Conservation (phyloP, 768 basidiomycete species). For the Pholiota molesta region DNA sequence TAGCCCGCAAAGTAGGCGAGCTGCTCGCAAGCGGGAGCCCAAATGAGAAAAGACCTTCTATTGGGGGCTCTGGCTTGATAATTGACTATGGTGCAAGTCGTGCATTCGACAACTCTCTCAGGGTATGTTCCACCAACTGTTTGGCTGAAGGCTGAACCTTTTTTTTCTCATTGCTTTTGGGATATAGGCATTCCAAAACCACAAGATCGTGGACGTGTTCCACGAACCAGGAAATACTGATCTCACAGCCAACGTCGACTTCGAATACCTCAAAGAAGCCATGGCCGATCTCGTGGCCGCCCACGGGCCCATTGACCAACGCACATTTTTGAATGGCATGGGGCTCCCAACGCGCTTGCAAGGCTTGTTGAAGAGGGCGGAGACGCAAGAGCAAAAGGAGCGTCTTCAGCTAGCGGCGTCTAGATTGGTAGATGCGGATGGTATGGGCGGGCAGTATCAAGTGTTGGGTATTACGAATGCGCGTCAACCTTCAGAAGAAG, state of each 20-base stretch:
- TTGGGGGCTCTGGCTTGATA: constrained; percentile 70
- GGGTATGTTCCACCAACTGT: constrained; percentile 56
- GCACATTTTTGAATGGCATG: constrained; percentile 76
- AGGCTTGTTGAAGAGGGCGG: constrained; percentile 55
- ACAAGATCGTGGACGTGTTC: constrained; percentile 85
- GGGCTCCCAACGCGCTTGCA: constrained; percentile 72
- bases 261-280: constrained; percentile 83
- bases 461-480: constrained; percentile 61
- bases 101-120: constrained; percentile 72
- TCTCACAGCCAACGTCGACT: constrained; percentile 97
- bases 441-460: constrained; percentile 91
- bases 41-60: constrained; percentile 15
- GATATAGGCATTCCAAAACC: constrained; percentile 84
- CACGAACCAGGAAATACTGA: constrained; percentile 86
- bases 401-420: constrained; percentile 63
- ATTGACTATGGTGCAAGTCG: constrained; percentile 88
- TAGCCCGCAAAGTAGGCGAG: constrained; percentile 68
- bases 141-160: neutral
- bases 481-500: neutral
- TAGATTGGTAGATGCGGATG: constrained; percentile 73
- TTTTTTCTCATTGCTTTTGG: constrained; percentile 1
- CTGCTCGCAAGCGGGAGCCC: constrained; percentile 43
- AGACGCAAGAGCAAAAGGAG: constrained; percentile 47
- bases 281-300: constrained; percentile 54
- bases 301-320: constrained; percentile 78